These are phyloP conservation scores for Bipolaris sorokiniana DNA, from an alignment of 2,329 filamentous ascomycete genomes.

Conservation along the genomic window DNA sequence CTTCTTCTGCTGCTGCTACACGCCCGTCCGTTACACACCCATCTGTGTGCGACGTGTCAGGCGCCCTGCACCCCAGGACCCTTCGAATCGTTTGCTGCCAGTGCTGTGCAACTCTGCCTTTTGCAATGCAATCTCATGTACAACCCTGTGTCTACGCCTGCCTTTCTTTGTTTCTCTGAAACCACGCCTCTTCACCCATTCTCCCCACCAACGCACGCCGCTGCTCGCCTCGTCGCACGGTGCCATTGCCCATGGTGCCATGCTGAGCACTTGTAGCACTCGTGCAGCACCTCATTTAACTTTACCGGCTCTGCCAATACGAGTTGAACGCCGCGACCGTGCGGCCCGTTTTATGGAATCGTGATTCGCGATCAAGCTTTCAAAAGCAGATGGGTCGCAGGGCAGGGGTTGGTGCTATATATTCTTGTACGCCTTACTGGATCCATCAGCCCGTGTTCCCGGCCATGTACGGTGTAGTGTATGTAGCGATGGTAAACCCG, in stretches of 20 bases:
- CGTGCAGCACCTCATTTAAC: constrained; percentile 4
- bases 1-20: too few relatives aligned
- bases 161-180: constrained; percentile 3
- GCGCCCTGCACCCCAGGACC: constrained; percentile 39
- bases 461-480: too few relatives aligned
- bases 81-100: constrained; percentile 29
- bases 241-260: neutral
- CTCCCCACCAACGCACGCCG: neutral
- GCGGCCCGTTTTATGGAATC: constrained; percentile 10
- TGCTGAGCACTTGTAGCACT: neutral
- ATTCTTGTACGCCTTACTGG: too few relatives aligned
- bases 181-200: constrained; percentile 21
- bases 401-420: neutral
- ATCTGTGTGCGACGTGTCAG: constrained; percentile 12
- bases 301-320: constrained; percentile 18
- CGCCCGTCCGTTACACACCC: neutral
- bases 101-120: constrained; percentile 36
- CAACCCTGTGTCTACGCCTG: constrained; percentile 3
- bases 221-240: neutral
- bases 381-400: constrained; percentile 7
- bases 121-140: constrained; percentile 10
- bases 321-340: constrained; percentile 11
- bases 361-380: constrained; percentile 12
- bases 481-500: too few relatives aligned
- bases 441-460: too few relatives aligned